These are phyloP conservation scores for Cucurbita maxima DNA, from an alignment of 306 rosid species.

Conservation along the genomic window DNA sequence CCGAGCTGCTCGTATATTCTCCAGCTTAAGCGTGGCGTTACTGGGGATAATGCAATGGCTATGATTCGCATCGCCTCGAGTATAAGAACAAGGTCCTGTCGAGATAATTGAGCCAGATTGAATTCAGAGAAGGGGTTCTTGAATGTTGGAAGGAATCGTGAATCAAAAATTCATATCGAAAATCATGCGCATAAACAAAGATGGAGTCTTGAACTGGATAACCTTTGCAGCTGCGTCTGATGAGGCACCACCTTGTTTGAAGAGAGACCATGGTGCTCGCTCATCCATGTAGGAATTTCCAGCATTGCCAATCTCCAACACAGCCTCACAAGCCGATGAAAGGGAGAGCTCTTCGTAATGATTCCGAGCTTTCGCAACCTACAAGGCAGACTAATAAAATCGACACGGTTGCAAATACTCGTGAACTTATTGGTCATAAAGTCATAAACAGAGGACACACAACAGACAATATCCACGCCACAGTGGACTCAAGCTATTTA, in stretches of 20 bases:
- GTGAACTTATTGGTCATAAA: background rate
- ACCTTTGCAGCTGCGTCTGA: slow-evolving; percentile 85
- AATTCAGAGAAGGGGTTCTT: background rate
- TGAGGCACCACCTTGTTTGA: slow-evolving; percentile 72
- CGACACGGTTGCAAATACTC: background rate
- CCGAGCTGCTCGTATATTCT: slow-evolving; percentile 85
- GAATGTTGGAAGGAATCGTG: background rate
- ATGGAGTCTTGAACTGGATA: background rate
- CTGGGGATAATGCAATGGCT: slow-evolving; percentile 65
- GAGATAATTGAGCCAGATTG: slow-evolving; percentile 9
- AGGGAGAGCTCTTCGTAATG: slow-evolving; percentile 60
- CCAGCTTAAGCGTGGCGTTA: slow-evolving; percentile 67
- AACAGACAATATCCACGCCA: background rate
- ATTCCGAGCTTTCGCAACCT: slow-evolving; percentile 61
- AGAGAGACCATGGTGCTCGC: slow-evolving; percentile 87
- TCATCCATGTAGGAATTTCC: slow-evolving; percentile 83
- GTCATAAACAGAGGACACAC: background rate
- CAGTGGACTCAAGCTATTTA: background rate
- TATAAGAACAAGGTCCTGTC: slow-evolving; percentile 88
- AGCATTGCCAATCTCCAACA: slow-evolving; percentile 67
- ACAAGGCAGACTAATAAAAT: slow-evolving; percentile 5
- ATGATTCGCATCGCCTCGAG: slow-evolving; percentile 73
- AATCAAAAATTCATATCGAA: background rate
- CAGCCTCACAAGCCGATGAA: slow-evolving; percentile 87
- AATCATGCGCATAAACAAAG: background rate